phyloP scores from a whole-genome alignment of 208 protist genomes.

The Tritrichomonas musculus region DNA sequence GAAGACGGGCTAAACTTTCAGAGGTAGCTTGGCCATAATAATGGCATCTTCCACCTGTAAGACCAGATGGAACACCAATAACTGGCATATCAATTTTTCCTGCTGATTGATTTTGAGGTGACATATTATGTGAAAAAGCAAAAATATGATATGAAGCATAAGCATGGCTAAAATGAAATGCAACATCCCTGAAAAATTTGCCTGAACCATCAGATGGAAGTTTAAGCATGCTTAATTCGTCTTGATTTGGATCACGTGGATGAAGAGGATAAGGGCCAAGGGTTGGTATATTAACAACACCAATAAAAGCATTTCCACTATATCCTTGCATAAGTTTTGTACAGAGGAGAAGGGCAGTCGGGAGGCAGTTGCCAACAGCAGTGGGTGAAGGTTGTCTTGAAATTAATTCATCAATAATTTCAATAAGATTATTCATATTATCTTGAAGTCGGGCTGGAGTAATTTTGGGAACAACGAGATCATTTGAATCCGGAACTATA shows the following conservation, averaged over 20 bases:
- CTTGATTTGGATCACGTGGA: background rate
- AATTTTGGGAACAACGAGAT: background rate
- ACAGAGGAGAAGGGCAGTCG: background rate
- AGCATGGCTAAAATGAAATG: background rate
- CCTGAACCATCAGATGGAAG: background rate
- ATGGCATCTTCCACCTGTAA: background rate
- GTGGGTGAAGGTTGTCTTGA: background rate
- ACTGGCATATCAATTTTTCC: background rate
- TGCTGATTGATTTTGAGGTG: too few relatives aligned
- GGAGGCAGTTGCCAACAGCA: background rate
- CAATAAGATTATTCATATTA: background rate
- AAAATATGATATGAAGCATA: background rate
- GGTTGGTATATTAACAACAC: background rate
- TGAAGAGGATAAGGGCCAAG: background rate
- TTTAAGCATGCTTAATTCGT: background rate
- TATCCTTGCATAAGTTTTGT: background rate
- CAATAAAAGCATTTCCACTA: background rate
- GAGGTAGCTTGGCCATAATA: background rate
- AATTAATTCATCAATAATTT: background rate
- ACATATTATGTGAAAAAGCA: too few relatives aligned
- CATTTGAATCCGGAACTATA: background rate
- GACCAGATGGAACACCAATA: background rate
- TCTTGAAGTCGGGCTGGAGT: background rate
- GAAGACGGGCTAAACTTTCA: background rate
- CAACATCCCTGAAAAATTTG: slow-evolving; percentile 7